Percentiles rank a stretch among this genome's conserved stretches.
phyloP scores from a whole-genome alignment of 2,329 filamentous ascomycete genomes.

The Claviceps capensis region DNA sequence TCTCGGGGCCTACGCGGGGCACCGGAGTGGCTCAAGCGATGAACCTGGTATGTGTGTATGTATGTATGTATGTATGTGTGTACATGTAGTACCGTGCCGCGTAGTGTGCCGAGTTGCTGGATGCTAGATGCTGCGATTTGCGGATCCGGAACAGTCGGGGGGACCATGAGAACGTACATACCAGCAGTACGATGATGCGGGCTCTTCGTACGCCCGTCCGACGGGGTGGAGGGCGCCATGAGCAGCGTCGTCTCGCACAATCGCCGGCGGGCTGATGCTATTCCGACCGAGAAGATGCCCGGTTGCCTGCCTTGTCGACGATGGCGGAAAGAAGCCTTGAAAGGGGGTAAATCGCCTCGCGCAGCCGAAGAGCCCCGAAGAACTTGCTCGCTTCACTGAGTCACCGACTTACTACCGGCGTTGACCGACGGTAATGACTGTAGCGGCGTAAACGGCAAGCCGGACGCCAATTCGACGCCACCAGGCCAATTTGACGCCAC shows the following conservation, averaged over 20 bases:
- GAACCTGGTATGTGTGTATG: background rate
- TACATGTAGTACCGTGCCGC: background rate
- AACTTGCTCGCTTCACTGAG: too few species aligned
- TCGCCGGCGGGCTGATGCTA: too few species aligned
- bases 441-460: too few species aligned
- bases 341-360: too few species aligned
- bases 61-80: background rate
- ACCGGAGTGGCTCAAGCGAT: background rate
- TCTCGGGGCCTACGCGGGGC: background rate
- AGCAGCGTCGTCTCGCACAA: background rate
- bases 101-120: background rate
- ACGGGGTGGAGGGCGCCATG: conserved; percentile 8
- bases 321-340: too few species aligned
- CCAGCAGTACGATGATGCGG: conserved; percentile 7
- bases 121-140: background rate
- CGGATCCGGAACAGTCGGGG: conserved; percentile 6
- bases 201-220: background rate
- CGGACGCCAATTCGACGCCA: too few species aligned
- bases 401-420: too few species aligned
- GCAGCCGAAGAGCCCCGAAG: too few species aligned
- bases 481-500: too few species aligned
- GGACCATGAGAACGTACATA: conserved; percentile 4
- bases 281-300: too few species aligned
- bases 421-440: too few species aligned
- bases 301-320: too few species aligned